These are phyloP conservation scores for Prunus mume DNA, from an alignment of 306 rosid species.

Conservation along the genomic window DNA sequence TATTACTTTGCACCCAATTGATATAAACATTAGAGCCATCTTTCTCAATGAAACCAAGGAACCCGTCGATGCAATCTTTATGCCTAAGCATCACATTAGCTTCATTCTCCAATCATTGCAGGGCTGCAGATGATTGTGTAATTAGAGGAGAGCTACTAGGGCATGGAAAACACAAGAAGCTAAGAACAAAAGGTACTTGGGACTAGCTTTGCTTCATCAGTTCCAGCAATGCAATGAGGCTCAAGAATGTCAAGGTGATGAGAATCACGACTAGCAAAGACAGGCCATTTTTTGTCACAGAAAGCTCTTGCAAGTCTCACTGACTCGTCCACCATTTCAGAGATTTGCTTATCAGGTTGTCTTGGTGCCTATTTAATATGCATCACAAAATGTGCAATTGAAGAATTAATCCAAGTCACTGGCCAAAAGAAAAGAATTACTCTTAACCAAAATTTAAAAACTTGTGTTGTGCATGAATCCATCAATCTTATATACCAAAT, in stretches of 20 bases:
- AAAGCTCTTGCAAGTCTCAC: constrained; percentile 55
- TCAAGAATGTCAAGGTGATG: constrained; percentile 81
- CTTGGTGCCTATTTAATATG: constrained; percentile 58
- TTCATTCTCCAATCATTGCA: constrained; percentile 76
- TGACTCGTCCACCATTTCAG: constrained; percentile 64
- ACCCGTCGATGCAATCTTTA: constrained; percentile 85
- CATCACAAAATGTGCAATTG: not conserved
- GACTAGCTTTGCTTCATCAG: constrained; percentile 68
- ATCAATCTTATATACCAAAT: constrained; percentile 38
- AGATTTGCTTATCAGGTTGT: constrained; percentile 47
- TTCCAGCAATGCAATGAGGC: constrained; percentile 70
- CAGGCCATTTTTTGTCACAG: constrained; percentile 75
- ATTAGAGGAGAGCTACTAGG: not conserved
- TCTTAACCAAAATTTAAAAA: no score
- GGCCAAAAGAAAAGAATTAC: no score
- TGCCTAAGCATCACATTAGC: constrained; percentile 70
- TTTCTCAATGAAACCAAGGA: constrained; percentile 50
- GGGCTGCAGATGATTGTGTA: constrained; percentile 30
- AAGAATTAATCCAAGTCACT: no score
- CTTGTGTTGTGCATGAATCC: no score
- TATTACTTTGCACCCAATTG: constrained; percentile 77
- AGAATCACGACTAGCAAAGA: constrained; percentile 67
- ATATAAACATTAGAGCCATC: constrained; percentile 77
- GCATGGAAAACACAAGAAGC: not conserved
- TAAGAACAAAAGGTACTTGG: constrained; percentile 46